A percentile compares a stretch with the other conserved stretches of the same genome.
phyloP scores from a whole-genome alignment of 2,329 filamentous ascomycete genomes.

The Fusarium sterilihyphosum region DNA sequence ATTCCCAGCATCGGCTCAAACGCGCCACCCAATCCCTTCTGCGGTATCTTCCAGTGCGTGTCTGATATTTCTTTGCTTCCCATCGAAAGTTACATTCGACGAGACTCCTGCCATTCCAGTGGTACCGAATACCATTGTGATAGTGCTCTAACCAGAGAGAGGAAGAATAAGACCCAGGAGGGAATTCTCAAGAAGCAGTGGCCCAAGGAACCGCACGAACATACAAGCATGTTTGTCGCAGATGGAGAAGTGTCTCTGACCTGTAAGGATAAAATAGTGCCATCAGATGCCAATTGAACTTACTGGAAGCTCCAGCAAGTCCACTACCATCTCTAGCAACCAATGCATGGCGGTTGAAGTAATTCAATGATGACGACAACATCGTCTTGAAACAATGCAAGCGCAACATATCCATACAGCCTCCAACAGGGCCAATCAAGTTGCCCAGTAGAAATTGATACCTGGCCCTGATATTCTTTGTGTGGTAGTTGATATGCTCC shows the following conservation, averaged over 20 bases:
- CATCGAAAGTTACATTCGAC: neutral
- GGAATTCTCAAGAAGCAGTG: neutral
- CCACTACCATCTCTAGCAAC: neutral
- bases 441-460: slow-evolving; percentile 14
- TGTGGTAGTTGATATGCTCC: slow-evolving; percentile 11
- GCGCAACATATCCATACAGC: slow-evolving; percentile 18
- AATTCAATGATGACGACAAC: neutral
- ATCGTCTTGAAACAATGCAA: slow-evolving; percentile 25
- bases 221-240: neutral
- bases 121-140: slow-evolving; percentile 15
- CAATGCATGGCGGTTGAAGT: neutral
- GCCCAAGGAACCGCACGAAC: slow-evolving; percentile 1
- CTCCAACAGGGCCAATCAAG: slow-evolving; percentile 1
- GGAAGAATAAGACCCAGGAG: neutral
- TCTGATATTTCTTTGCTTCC: neutral
- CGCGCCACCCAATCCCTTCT: neutral
- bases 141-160: slow-evolving; percentile 8
- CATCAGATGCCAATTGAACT: neutral
- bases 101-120: neutral
- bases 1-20: slow-evolving; percentile 6
- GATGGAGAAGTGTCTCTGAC: accelerated
- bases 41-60: neutral
- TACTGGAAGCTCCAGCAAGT: neutral
- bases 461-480: neutral
- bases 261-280: slow-evolving; percentile 1